These are phyloP conservation scores for Pelargonium myrrhifolium DNA, from an alignment of 441 rosid species.

Conservation along the genomic window DNA sequence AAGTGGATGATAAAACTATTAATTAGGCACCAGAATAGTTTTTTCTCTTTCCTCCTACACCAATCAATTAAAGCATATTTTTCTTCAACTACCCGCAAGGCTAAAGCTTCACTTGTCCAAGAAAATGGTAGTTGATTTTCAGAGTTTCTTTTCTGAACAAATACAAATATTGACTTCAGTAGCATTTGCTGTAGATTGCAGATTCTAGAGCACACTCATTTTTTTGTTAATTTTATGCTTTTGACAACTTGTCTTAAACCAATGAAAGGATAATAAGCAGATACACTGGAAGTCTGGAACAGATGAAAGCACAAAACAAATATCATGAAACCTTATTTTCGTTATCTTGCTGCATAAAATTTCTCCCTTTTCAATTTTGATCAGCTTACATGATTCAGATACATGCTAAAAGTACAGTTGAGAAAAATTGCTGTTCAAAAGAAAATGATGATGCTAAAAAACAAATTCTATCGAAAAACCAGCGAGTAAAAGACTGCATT, in stretches of 20 bases:
- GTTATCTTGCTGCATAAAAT: no score
- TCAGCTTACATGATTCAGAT: not conserved
- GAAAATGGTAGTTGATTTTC: not conserved
- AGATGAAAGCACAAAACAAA: not conserved
- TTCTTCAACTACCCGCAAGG: slow-evolving; percentile 1
- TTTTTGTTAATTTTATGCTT: not conserved
- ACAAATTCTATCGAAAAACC: slow-evolving; percentile 3
- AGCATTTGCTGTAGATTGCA: slow-evolving; percentile 6
- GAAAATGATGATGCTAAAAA: slow-evolving; percentile 2
- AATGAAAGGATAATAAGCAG: slow-evolving; percentile 12
- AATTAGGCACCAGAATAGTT: not conserved
- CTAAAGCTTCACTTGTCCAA: not conserved
- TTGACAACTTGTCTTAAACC: not conserved
- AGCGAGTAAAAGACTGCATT: slow-evolving; percentile 9
- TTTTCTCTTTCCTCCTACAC: not conserved
- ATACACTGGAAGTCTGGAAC: not conserved
- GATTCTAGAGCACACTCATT: not conserved
- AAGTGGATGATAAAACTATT: not conserved
- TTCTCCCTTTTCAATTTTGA: no score
- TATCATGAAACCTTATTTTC: not conserved
- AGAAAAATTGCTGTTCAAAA: not conserved
- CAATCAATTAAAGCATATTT: not conserved
- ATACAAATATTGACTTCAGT: not conserved
- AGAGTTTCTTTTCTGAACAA: not conserved
- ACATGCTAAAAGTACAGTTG: slow-evolving; percentile 3